Conservation (phyloP, 2,329 filamentous ascomycete species). For the Stagonosporopsis rhizophila region DNA sequence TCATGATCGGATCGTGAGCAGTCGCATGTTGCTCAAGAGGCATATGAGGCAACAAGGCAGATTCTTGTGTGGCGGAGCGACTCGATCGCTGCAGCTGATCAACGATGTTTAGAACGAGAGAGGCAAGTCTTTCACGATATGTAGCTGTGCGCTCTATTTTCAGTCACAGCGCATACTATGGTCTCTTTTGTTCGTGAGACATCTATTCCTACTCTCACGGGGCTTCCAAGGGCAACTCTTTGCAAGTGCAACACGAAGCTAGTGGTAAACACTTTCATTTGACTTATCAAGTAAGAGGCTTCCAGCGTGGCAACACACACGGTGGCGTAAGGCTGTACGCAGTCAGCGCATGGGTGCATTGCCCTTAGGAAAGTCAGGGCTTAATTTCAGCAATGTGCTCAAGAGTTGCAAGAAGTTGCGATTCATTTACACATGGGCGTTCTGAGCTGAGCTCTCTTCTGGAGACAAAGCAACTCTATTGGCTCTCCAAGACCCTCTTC, state of each 20-base stretch:
- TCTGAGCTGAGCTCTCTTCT: neutral
- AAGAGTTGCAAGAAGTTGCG: neutral
- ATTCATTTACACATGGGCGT: neutral
- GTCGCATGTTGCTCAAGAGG: neutral
- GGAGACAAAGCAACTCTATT: constrained; percentile 19
- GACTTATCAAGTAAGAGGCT: neutral
- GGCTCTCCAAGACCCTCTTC: constrained; percentile 55
- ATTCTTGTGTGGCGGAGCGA: neutral
- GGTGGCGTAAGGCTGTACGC: neutral
- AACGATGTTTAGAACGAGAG: no score
- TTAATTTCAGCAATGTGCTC: neutral
- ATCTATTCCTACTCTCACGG: no score
- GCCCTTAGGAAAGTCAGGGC: neutral
- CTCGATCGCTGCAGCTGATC: neutral
- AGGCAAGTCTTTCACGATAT: no score
- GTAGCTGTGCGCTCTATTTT: no score
- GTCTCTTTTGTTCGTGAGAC: no score
- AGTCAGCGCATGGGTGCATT: neutral
- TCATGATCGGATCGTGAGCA: neutral
- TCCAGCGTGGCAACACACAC: neutral
- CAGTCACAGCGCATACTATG: no score
- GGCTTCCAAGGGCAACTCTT: neutral
- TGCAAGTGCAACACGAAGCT: neutral
- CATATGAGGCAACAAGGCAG: neutral
- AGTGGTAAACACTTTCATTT: neutral